Percentiles rank a stretch among this genome's conserved stretches.
Conservation (phyloP, 306 rosid species). For the Casuarina equisetifolia region DNA sequence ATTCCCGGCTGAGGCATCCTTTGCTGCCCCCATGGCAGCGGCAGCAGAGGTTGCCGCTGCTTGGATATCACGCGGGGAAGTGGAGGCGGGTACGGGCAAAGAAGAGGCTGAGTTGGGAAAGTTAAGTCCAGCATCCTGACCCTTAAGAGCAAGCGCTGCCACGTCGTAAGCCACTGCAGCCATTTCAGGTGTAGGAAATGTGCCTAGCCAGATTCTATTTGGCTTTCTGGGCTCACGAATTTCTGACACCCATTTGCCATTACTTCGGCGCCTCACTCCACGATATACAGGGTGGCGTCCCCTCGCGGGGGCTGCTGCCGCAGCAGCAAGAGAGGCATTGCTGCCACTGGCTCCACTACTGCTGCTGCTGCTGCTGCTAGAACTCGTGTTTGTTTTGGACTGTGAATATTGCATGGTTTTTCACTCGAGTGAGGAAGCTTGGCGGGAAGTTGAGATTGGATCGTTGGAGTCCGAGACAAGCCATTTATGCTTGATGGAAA, state of each 20-base stretch:
- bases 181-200: constrained; percentile 86
- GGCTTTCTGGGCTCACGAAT: constrained; percentile 53
- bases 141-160: constrained; percentile 87
- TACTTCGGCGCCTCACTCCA: constrained; percentile 52
- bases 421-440: background rate
- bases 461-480: constrained; percentile 25
- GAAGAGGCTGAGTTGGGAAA: constrained; percentile 85
- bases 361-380: constrained; percentile 2
- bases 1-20: constrained; percentile 21
- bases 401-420: constrained; percentile 36
- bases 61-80: constrained; percentile 76
- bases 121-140: constrained; percentile 66
- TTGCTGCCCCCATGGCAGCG: constrained; percentile 42
- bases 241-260: constrained; percentile 63
- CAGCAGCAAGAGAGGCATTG: constrained; percentile 10
- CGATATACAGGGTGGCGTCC: constrained; percentile 43
- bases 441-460: constrained; percentile 12
- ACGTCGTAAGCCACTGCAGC: constrained; percentile 94
- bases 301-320: background rate
- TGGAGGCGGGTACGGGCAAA: constrained; percentile 73
- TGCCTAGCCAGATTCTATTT: constrained; percentile 81
- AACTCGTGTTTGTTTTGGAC: background rate
- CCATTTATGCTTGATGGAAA: constrained; percentile 46
- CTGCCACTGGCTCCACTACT: background rate
- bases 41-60: constrained; percentile 81